Evolutionary conservation across 140 eudicot species (phyloP).

Genomic region (Oenanthe javanica): DNA sequence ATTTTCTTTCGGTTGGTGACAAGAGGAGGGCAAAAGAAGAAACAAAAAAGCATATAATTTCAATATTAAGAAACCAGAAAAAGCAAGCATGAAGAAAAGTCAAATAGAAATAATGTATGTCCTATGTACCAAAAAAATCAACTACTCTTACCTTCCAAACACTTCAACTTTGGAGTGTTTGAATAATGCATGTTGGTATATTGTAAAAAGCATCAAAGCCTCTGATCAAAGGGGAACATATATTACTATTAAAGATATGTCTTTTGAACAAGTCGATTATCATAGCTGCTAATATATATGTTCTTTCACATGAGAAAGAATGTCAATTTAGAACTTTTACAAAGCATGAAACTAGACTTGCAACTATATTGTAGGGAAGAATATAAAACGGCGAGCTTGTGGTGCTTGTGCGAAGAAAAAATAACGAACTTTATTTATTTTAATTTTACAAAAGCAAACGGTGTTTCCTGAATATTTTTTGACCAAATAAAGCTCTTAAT

Average conservation of each 20-base stretch:
- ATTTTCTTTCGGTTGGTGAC: conserved; percentile 4
- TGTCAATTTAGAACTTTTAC: background rate
- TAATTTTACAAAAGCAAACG: background rate
- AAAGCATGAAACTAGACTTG: too few species aligned
- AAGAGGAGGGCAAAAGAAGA: background rate
- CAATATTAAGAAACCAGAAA: conserved; percentile 5
- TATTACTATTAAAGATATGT: background rate
- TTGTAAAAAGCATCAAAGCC: background rate
- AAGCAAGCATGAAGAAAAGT: background rate
- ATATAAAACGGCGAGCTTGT: background rate
- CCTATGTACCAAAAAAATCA: background rate
- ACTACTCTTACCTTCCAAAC: conserved; percentile 3
- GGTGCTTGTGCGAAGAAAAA: too few species aligned
- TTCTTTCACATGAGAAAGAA: background rate
- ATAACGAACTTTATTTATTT: background rate
- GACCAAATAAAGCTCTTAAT: background rate
- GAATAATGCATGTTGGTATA: background rate
- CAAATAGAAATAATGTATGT: background rate
- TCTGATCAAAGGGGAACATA: conserved; percentile 5
- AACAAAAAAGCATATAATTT: background rate
- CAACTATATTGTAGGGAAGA: background rate
- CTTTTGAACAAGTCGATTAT: background rate
- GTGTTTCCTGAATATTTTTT: background rate
- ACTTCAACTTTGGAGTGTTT: conserved; percentile 4
- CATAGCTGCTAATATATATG: background rate